phyloP scores from a whole-genome alignment of 1,139 yeast genomes.

The Torulaspora pretoriensis region DNA sequence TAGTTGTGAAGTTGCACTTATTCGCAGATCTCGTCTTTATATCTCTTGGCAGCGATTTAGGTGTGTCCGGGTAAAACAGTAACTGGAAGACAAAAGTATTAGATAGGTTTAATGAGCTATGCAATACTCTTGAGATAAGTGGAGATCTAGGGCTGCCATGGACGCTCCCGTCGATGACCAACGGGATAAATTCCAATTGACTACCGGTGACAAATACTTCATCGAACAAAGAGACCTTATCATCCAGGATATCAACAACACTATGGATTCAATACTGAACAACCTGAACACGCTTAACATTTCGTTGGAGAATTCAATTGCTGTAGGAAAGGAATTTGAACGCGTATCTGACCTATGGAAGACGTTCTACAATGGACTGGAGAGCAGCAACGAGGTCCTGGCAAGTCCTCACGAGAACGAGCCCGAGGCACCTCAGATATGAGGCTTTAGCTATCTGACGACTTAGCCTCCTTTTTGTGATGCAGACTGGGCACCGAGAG shows the following conservation, averaged over 20 bases:
- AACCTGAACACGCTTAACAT: slow-evolving; percentile 49
- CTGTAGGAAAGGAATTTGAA: slow-evolving; percentile 54
- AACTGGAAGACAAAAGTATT: neutral
- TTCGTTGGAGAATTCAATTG: slow-evolving; percentile 47
- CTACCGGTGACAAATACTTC: slow-evolving; percentile 29
- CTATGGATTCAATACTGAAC: slow-evolving; percentile 49
- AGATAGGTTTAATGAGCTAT: neutral
- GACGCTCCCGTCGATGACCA: neutral
- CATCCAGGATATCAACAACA: slow-evolving; percentile 33
- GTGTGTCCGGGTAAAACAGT: neutral
- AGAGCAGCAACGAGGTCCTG: slow-evolving; percentile 15
- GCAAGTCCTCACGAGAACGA: slow-evolving; percentile 10
- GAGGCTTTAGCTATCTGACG: neutral
- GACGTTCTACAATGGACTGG: slow-evolving; percentile 44
- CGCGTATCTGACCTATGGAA: slow-evolving; percentile 49
- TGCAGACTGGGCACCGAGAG: slow-evolving; percentile 16
- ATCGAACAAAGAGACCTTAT: slow-evolving; percentile 33
- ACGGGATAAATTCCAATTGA: slow-evolving; percentile 8
- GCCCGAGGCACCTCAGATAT: neutral
- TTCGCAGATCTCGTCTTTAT: neutral
- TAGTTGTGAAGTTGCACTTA: neutral
- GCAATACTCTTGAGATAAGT: neutral
- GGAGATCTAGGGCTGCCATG: neutral
- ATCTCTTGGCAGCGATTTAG: neutral
- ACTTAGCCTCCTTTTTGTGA: slow-evolving; percentile 3